A percentile compares a stretch with the other conserved stretches of the same genome.
These are phyloP conservation scores for Syzygium jambos DNA, from an alignment of 345 rosid species.

Conservation along the genomic window DNA sequence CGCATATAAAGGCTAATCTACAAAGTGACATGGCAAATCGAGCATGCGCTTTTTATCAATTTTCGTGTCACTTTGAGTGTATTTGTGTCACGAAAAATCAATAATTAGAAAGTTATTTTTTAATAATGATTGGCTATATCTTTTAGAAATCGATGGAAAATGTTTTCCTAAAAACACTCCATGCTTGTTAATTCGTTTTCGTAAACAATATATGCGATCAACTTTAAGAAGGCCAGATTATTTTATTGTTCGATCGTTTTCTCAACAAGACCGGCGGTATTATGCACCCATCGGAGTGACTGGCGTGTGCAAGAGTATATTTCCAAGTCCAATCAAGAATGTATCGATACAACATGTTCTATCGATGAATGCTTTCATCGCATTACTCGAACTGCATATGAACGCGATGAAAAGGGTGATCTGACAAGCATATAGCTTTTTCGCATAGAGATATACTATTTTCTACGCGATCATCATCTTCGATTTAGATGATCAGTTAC, in stretches of 20 bases:
- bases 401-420: neutral
- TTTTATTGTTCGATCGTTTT: fast-evolving
- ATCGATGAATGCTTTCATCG: neutral
- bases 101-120: neutral
- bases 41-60: neutral
- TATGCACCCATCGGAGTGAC: neutral
- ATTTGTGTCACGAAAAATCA: fast-evolving
- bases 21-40: neutral
- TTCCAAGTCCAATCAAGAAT: neutral
- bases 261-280: neutral
- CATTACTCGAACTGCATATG: neutral
- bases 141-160: too few species aligned
- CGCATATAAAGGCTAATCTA: neutral
- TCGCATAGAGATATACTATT: neutral
- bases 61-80: fast-evolving
- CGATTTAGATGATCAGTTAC: neutral
- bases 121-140: neutral
- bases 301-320: neutral
- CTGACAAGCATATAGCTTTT: too few species aligned
- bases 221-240: neutral
- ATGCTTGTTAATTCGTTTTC: too few species aligned
- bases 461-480: neutral
- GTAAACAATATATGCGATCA: too few species aligned
- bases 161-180: too few species aligned
- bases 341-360: fast-evolving